Percentiles rank a stretch among this genome's conserved stretches.
phyloP scores from a whole-genome alignment of 2,329 filamentous ascomycete genomes.

The Chaetomium sp. region DNA sequence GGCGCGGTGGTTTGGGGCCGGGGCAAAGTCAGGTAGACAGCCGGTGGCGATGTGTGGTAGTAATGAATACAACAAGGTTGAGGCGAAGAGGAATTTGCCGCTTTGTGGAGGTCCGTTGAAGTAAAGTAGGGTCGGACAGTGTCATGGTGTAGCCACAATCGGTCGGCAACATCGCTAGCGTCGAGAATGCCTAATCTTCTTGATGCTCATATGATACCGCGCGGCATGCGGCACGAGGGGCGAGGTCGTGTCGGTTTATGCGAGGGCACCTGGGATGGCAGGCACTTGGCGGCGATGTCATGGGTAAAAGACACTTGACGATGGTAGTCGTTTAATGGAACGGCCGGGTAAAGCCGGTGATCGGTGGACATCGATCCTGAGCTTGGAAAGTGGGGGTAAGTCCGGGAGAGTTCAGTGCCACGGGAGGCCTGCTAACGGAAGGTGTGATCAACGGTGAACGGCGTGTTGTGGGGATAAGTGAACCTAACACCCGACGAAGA shows the following conservation, averaged over 20 bases:
- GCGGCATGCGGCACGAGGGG: too few species aligned
- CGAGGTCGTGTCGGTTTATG: not conserved
- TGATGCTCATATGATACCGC: too few species aligned
- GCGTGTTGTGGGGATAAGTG: not conserved
- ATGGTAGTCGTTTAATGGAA: too few species aligned
- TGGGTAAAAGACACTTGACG: not conserved
- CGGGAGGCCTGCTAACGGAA: slow-evolving; percentile 2
- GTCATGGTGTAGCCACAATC: not conserved
- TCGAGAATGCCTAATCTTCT: too few species aligned
- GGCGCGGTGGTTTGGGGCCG: too few species aligned
- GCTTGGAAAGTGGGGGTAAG: not conserved
- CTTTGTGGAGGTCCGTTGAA: too few species aligned
- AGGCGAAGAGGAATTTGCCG: too few species aligned
- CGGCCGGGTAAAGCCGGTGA: not conserved
- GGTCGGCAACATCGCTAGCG: not conserved
- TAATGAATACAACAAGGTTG: too few species aligned
- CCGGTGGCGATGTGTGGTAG: too few species aligned
- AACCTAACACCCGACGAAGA: not conserved
- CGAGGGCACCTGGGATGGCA: not conserved
- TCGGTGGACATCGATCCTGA: not conserved
- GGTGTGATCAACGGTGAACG: slow-evolving; percentile 12
- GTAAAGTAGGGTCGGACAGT: not conserved
- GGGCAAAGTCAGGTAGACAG: too few species aligned
- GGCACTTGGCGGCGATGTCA: not conserved
- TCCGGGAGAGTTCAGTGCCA: not conserved